Evolutionary conservation across 306 rosid genomes (phyloP).

Genomic region (Amphicarpaea edgeworthii): DNA sequence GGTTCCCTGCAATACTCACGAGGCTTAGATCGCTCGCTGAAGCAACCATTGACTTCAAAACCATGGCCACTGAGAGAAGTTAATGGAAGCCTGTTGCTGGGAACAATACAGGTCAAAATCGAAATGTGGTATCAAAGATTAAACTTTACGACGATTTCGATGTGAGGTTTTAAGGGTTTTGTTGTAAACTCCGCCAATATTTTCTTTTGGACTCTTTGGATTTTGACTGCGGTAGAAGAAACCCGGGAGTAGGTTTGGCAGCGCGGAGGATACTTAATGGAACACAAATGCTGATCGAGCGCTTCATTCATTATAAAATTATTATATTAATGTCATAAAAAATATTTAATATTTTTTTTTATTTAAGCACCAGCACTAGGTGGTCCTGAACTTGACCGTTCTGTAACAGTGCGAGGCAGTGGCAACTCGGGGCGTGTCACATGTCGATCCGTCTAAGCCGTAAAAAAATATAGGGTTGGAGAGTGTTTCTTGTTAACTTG

Average conservation of each 20-base stretch:
- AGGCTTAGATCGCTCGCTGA: slow-evolving; percentile 51
- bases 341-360: too few relatives aligned
- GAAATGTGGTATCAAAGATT: slow-evolving; percentile 28
- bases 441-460: too few relatives aligned
- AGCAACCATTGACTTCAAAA: slow-evolving; percentile 58
- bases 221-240: slow-evolving; percentile 10
- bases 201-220: background rate
- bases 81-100: background rate
- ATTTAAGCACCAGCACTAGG: too few relatives aligned
- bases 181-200: slow-evolving; percentile 57
- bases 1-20: slow-evolving; percentile 37
- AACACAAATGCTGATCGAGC: background rate
- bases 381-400: too few relatives aligned
- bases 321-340: background rate
- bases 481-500: too few relatives aligned
- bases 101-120: background rate
- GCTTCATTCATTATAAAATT: background rate
- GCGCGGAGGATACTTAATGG: background rate
- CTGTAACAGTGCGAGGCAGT: too few relatives aligned
- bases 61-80: background rate
- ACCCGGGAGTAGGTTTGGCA: background rate
- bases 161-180: slow-evolving; percentile 34
- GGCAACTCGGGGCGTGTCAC: too few relatives aligned
- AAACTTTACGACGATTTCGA: background rate
- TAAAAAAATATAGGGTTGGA: too few relatives aligned